These are phyloP conservation scores for Collybiopsis luxurians DNA, from an alignment of 768 basidiomycete species.

Conservation along the genomic window DNA sequence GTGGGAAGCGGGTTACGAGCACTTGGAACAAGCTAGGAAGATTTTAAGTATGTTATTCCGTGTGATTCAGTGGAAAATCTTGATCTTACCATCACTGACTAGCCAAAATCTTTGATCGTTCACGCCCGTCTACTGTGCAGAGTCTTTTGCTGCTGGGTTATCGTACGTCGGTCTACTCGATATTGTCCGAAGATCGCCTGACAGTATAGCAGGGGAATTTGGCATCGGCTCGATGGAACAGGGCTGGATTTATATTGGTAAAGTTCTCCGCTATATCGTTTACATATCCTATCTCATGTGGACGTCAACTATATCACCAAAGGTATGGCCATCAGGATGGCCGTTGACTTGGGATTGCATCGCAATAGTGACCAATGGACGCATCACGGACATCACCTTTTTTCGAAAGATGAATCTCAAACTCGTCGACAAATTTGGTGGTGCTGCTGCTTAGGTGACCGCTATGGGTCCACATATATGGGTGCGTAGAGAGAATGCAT, in stretches of 20 bases:
- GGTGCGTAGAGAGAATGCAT: constrained; percentile 37
- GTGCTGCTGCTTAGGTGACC: constrained; percentile 68
- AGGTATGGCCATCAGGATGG: constrained; percentile 80
- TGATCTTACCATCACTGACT: neutral
- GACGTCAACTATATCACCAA: neutral
- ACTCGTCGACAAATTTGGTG: constrained; percentile 79
- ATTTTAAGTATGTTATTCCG: constrained; percentile 52
- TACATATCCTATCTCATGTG: constrained; percentile 5
- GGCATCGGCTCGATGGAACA: constrained; percentile 84
- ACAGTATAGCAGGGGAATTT: constrained; percentile 45
- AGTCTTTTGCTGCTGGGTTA: constrained; percentile 76
- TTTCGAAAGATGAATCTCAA: constrained; percentile 65
- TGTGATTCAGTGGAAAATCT: neutral
- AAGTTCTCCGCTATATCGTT: constrained; percentile 10
- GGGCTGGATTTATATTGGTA: constrained; percentile 82
- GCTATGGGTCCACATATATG: constrained; percentile 74
- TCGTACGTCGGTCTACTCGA: constrained; percentile 25
- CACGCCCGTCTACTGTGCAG: constrained; percentile 75
- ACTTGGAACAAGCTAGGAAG: constrained; percentile 57
- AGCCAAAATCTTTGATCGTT: constrained; percentile 67
- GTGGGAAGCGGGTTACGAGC: constrained; percentile 69
- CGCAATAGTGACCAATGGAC: constrained; percentile 77
- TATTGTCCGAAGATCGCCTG: no score
- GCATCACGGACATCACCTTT: constrained; percentile 55
- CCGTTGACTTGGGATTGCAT: constrained; percentile 78